Conservation (phyloP, 139 green algal species). For the Volvox africanus region DNA sequence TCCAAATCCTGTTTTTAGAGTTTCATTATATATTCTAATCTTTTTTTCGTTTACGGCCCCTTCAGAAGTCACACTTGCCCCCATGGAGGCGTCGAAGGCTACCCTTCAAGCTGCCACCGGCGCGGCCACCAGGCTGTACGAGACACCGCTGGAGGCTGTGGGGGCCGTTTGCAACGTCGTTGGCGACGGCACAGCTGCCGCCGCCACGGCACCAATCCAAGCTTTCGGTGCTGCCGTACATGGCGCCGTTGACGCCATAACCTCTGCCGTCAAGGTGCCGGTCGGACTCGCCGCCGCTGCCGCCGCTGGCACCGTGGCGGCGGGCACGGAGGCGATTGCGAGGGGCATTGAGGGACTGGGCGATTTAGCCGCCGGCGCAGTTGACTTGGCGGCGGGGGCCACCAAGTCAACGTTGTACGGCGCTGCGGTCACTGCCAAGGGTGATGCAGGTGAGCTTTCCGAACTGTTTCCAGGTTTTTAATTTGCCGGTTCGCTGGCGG, state of each 20-base stretch:
- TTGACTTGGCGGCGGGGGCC: background rate
- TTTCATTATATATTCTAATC: no score
- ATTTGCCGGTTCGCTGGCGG: no score
- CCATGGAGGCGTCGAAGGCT: background rate
- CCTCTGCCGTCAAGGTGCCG: conserved; percentile 10
- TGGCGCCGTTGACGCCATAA: conserved; percentile 18
- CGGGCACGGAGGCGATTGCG: background rate
- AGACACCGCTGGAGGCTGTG: conserved; percentile 33
- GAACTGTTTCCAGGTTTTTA: no score
- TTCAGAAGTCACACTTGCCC: background rate
- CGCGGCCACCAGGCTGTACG: conserved; percentile 32
- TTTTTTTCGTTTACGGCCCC: no score
- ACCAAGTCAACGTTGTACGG: conserved; percentile 13
- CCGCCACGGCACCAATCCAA: conserved; percentile 22
- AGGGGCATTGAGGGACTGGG: background rate
- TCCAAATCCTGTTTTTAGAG: no score
- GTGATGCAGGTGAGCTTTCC: background rate
- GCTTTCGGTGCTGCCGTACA: background rate
- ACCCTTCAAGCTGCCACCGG: conserved; percentile 23
- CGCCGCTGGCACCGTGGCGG: background rate
- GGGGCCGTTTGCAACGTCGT: background rate
- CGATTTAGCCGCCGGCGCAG: background rate
- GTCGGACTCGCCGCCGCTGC: background rate
- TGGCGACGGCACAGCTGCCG: conserved; percentile 1
- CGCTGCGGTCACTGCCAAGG: background rate